Percentiles rank a stretch among this genome's conserved stretches.
These are phyloP conservation scores for Aspergillus olivimuriae DNA, from an alignment of 495 filamentous ascomycete genomes.

Conservation along the genomic window DNA sequence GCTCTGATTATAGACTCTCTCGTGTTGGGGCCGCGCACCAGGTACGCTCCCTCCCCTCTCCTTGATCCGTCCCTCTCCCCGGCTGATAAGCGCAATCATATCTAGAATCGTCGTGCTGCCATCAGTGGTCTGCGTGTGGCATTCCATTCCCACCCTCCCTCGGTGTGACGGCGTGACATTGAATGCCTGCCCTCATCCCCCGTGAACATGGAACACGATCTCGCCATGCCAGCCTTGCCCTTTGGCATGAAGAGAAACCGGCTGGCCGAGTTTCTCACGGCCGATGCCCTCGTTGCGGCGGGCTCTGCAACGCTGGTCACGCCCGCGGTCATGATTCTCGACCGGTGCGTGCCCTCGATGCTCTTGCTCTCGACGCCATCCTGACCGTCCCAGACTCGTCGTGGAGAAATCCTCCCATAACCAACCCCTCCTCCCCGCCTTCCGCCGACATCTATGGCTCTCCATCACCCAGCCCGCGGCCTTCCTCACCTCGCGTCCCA, in stretches of 20 bases:
- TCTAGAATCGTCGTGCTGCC: too few relatives aligned
- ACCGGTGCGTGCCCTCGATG: constrained; percentile 26
- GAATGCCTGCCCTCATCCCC: background rate
- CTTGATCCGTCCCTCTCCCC: too few relatives aligned
- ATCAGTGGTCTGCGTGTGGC: too few relatives aligned
- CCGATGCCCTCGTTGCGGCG: constrained; percentile 30
- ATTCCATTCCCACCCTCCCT: background rate
- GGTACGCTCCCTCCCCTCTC: too few relatives aligned
- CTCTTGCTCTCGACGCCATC: too few relatives aligned
- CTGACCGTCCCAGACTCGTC: constrained; percentile 36
- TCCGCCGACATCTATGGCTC: constrained; percentile 53
- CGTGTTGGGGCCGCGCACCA: too few relatives aligned
- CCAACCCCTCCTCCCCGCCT: constrained; percentile 55
- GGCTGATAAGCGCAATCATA: too few relatives aligned
- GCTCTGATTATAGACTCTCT: too few relatives aligned
- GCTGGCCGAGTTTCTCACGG: constrained; percentile 26
- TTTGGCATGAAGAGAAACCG: constrained; percentile 25
- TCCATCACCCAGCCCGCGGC: constrained; percentile 60
- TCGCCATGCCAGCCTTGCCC: constrained; percentile 16
- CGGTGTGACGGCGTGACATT: too few relatives aligned
- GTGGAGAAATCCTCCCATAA: constrained; percentile 86
- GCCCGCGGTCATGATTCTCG: constrained; percentile 37
- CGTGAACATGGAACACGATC: constrained; percentile 11
- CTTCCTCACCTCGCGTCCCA: constrained; percentile 68
- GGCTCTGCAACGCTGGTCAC: constrained; percentile 34